These are phyloP conservation scores for Musa beccarii DNA, from an alignment of 176 grass and related monocot species.

Conservation along the genomic window DNA sequence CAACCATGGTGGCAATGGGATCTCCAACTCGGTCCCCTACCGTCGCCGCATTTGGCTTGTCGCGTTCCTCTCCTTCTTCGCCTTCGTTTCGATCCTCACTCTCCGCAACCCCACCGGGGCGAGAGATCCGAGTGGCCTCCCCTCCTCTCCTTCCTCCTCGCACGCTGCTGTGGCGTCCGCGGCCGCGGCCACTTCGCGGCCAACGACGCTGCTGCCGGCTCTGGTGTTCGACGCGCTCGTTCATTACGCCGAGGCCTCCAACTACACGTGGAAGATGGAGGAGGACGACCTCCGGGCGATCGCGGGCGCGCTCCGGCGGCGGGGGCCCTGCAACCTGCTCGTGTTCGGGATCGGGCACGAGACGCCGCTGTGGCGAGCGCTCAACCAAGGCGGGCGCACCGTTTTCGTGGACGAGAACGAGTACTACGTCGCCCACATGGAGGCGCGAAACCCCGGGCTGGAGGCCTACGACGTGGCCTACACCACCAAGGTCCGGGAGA, in stretches of 20 bases:
- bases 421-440: background rate
- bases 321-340: constrained; percentile 1
- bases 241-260: background rate
- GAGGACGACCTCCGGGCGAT: background rate
- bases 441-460: background rate
- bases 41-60: background rate
- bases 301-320: background rate
- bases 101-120: background rate
- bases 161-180: background rate
- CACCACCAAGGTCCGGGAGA: background rate
- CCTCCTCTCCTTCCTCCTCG: background rate
- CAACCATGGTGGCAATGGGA: constrained; percentile 2
- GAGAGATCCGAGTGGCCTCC: background rate
- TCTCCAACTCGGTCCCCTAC: constrained; percentile 22
- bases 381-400: constrained; percentile 4
- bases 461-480: constrained; percentile 2
- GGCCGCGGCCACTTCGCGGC: no score
- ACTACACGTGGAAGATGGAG: background rate
- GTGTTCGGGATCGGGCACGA: constrained; percentile 4
- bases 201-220: background rate
- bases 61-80: background rate
- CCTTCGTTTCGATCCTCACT: background rate
- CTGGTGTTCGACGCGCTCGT: background rate
- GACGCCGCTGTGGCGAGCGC: constrained; percentile 1
- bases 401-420: constrained; percentile 3